Base-by-base conservation (phyloP, 2,329 filamentous ascomycete genomes). In the Eutypella sp. region DNA sequence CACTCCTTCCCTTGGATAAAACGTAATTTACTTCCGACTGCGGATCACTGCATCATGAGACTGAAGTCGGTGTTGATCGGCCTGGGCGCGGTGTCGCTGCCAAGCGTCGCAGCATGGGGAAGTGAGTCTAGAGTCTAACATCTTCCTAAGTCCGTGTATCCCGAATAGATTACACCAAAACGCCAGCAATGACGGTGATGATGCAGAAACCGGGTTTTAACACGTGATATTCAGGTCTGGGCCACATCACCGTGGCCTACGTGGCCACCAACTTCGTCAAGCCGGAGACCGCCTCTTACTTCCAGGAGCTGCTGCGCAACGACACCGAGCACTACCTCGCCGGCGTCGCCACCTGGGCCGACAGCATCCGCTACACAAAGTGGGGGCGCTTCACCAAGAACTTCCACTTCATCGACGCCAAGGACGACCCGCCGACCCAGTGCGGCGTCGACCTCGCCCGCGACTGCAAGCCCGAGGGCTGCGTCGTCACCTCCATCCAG, bases 341-440 rank as follows among this genome's bases (percentile, higher is more conserved):
- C 40, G 72, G 72, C 46, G 75, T 85, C 3, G 82, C 83, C 3
- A 79, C 79, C 9, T 86, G 83, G 83, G 82, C 82, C 24, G 82
- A 86, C 66, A 81, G 73, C 33, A 73, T 82, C 61, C 74, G 81
- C 20, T 85, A 85, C 66, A 83, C 78, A 7, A 72, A 74, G 61
- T 82, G 78, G 68, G 81, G 79, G 13, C 70, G 71, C 31, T 85
- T 80, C 63, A 80, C 76, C 8, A 77, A 72, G 52, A 74, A 74
- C 27, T 84, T 83, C 63, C 82, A 86, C 70, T 86, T 81, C 67
- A 85, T 86, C 64, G 82, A 86, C 60, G 82, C 82, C 47, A 75
- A 84, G 56, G 82, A 86, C 63, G 61, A 68, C 49, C 82, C 82
- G 41, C 82, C 82, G 1, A 53, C 57, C 18, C 70, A 67, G 36